Base-by-base conservation (phyloP, 768 basidiomycete species). In the Kwoniella sp. region DNA sequence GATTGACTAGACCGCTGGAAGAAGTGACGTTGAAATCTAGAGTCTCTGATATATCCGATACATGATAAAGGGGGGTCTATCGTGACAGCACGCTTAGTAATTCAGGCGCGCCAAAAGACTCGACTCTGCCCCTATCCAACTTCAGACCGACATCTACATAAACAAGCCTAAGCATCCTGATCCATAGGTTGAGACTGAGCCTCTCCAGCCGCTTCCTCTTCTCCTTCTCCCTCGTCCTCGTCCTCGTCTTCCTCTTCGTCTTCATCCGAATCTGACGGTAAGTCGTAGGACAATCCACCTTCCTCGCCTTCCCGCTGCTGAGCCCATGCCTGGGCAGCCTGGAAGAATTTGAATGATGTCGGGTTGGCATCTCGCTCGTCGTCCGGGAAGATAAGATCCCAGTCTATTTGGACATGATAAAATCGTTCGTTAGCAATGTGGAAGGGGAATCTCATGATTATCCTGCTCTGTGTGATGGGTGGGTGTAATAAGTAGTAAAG, bases 311-410 rank as follows among this genome's bases (percentile, higher is more conserved):
- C 63, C 17, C 71, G 69, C 63, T 78, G 73, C 36, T 68, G 65
- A 46, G 77, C 77, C 94, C 94, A 97, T 0, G 88, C 88, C 76
- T 94, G 92, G 0, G 95, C 95, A 84, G 90, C 91, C 78, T 94
- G 89, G 77, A 97, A 83, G 84, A 98, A 93, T 74, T 93, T 95
- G 88, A 93, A 95, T 0, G 91, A 86, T 0, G 91, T 88, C 0
- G 94, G 91, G 73, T 96, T 95, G 50, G 89, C 86, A 74, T 95
- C 94, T 56, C 88, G 85, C 74, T 96, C 92, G 84, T 98, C 95
- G 83, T 97, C 95, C 26, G 92, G 88, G 79, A 97, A 98, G 22
- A 94, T 88, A 74, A 94, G 86, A 74, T 95, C 94, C 88, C 90
- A 95, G 73, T 95, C 94, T 93, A 65, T 62, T n/a, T 4, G n/a